Evolutionary conservation across 2,329 filamentous ascomycete genomes (phyloP), one percentile per base, ranked within the genome.

Genomic region (Sphaerulina vaccinii): DNA sequence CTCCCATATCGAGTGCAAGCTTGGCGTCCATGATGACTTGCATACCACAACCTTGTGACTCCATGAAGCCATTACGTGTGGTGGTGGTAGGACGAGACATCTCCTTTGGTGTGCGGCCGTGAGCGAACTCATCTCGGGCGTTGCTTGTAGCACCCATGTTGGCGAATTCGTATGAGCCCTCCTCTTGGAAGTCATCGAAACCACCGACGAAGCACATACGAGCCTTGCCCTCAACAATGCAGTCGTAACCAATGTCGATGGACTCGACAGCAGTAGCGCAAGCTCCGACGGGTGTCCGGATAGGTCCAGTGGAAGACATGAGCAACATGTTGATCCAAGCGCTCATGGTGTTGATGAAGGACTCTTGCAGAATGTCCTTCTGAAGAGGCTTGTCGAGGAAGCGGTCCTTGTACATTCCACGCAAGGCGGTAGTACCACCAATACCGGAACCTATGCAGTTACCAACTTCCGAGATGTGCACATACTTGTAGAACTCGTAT

Each of bases 131-230:
- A 62, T 97, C 91, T 56, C 96, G 87, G 21, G 92, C 91, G 69
- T 97, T 99, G 81, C 91, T 96, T 50, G 93, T 99, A 54, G 93
- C 93, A 76, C 96, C 95, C 93, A 99, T 99, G 79, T 99, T 99
- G 79, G 93, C 93, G 71, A 99, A 99, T 73, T 99, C 93, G 68
- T 96, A 99, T 1, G 93, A 99, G 46, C 93, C 95, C 75, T 99
- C 93, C 75, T 99, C 93, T 67, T 95, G 90, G 78, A 99, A 96
- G 75, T 99, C 95, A 76, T 99, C 93, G 68, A 99, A 97, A 62
- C 93, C 93, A 82, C 93, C 93, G 54, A 99, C 95, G 61, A 99
- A 87, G 80, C 92, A 97, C 67, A 99, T 84, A 46, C 91, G 88
- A 54, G 95, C 93, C 80, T 99, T 99, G 74, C 93, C 93, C 73